These are phyloP conservation scores for Prinsepia uniflora DNA, from an alignment of 306 rosid genomes.

Conservation along the genomic window DNA sequence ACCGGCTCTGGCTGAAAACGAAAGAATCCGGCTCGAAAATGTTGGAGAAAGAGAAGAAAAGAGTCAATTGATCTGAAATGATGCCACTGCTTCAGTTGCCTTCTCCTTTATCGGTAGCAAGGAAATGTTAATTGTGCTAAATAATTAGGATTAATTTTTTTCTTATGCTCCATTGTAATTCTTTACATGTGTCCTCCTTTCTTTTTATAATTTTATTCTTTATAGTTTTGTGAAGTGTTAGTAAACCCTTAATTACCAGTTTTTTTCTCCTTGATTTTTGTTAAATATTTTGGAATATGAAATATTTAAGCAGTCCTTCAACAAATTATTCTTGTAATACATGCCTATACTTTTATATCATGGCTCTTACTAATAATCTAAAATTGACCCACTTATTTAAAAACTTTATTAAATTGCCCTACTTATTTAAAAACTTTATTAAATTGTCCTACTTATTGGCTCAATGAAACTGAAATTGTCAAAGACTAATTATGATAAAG, in stretches of 20 bases:
- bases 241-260: not conserved
- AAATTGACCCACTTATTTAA: no score
- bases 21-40: slow-evolving; percentile 23
- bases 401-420: no score
- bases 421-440: no score
- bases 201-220: not conserved
- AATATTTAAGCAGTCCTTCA: not conserved
- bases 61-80: slow-evolving; percentile 51
- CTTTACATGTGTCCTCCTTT: not conserved
- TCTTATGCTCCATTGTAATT: not conserved
- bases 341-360: no score
- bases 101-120: not conserved
- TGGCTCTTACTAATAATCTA: no score
- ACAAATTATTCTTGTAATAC: not conserved
- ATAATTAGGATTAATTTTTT: not conserved
- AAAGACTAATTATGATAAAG: no score
- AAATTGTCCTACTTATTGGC: no score
- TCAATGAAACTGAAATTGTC: no score
- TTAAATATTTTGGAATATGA: not conserved
- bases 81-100: not conserved
- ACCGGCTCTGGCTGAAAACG: slow-evolving; percentile 26
- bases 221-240: slow-evolving; percentile 7
- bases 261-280: not conserved
- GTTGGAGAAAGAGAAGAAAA: slow-evolving; percentile 47
- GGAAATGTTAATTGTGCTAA: not conserved